Conservation (phyloP, 768 basidiomycete species). For the Lactarius vividus region DNA sequence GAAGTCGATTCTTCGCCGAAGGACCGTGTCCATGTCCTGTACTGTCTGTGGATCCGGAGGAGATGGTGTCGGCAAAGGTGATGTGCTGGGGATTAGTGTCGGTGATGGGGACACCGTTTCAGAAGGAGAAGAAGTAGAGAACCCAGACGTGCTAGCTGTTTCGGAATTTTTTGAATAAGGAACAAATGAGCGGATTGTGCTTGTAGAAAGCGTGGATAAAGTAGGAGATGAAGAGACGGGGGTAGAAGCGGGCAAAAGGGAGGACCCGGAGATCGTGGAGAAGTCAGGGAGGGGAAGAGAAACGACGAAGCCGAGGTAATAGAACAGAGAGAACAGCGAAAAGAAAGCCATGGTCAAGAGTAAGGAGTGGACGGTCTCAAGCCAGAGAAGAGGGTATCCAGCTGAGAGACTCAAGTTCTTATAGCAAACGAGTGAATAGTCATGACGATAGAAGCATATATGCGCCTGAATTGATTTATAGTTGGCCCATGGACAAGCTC, state of each 20-base stretch:
- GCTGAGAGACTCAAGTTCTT: neutral
- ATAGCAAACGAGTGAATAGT: neutral
- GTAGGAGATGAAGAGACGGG: neutral
- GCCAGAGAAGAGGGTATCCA: neutral
- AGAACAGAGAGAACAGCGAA: neutral
- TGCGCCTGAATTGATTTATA: no score
- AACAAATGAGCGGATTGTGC: neutral
- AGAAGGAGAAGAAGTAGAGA: neutral
- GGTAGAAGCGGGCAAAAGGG: neutral
- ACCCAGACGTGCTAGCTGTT: neutral
- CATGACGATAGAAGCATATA: neutral
- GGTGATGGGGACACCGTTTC: neutral
- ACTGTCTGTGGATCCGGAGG: neutral
- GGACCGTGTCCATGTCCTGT: slow-evolving; percentile 22
- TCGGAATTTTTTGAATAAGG: neutral
- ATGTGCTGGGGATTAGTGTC: neutral
- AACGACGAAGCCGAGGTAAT: neutral
- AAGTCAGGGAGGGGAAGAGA: neutral
- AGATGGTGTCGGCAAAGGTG: neutral
- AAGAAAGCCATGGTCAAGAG: neutral
- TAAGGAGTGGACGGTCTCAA: slow-evolving; percentile 16
- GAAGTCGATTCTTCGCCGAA: slow-evolving; percentile 21
- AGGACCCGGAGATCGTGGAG: neutral
- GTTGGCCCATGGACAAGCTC: no score
- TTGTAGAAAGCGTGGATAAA: neutral